A percentile compares a stretch with the other conserved stretches of the same genome.
Evolutionary conservation across 345 rosid genomes (phyloP).

Genomic region (Toxicodendron radicans): DNA sequence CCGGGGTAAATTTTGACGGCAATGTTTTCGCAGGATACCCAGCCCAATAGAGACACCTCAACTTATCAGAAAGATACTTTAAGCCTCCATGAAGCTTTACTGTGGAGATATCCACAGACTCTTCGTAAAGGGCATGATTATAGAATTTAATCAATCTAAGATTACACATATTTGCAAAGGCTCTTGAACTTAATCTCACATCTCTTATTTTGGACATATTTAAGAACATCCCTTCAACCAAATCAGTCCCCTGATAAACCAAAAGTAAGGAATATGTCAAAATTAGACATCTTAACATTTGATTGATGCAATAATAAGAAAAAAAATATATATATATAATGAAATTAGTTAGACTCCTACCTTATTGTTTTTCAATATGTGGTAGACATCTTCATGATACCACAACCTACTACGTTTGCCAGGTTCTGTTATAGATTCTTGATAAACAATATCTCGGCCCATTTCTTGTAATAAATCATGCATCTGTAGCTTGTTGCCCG

Average conservation of each 20-base stretch:
- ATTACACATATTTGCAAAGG: background rate
- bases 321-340: too few species aligned
- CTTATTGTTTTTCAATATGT: background rate
- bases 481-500: conserved; percentile 26
- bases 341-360: background rate
- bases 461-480: conserved; percentile 43
- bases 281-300: too few species aligned
- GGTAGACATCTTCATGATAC: background rate
- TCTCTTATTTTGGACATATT: background rate
- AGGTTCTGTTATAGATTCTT: background rate
- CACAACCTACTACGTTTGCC: conserved; percentile 20
- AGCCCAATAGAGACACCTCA: background rate
- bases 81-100: background rate
- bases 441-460: conserved; percentile 9
- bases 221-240: too few species aligned
- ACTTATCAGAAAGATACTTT: background rate
- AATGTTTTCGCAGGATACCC: background rate
- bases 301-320: too few species aligned
- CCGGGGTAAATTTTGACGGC: background rate
- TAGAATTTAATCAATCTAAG: background rate
- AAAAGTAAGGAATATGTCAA: too few species aligned
- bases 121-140: background rate
- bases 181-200: background rate
- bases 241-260: background rate
- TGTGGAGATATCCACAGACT: background rate